These are phyloP conservation scores for Aspergillus asperescens DNA, from an alignment of 495 filamentous ascomycete genomes.

Conservation along the genomic window DNA sequence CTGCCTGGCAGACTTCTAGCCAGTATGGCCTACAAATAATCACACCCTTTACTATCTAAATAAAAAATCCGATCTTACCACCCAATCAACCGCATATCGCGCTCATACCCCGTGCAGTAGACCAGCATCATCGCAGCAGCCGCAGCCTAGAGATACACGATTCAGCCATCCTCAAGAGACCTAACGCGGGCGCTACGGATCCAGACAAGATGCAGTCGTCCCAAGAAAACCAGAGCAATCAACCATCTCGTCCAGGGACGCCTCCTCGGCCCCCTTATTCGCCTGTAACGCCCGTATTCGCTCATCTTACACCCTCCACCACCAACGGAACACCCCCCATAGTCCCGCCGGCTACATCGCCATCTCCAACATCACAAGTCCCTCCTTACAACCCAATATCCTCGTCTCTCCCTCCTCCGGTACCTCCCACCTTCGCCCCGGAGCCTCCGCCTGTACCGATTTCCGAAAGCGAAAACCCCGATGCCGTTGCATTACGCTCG, in stretches of 20 bases:
- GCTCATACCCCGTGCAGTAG: background rate
- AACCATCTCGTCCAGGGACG: conserved; percentile 31
- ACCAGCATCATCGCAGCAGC: background rate
- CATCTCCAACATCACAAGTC: conserved; percentile 26
- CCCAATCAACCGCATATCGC: too few relatives aligned
- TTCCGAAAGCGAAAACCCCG: conserved; percentile 70
- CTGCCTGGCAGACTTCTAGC: too few relatives aligned
- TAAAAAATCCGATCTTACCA: background rate
- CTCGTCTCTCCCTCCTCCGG: conserved; percentile 3
- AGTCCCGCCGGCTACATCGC: conserved; percentile 32
- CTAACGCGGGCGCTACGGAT: background rate
- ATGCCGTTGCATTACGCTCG: conserved; percentile 74
- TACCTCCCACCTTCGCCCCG: conserved; percentile 28
- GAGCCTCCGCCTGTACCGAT: conserved; percentile 60
- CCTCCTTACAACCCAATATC: conserved; percentile 1
- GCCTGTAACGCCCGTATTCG: conserved; percentile 43
- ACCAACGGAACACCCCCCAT: conserved; percentile 29
- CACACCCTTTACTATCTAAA: background rate
- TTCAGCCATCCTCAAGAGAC: background rate
- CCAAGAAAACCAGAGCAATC: conserved; percentile 9
- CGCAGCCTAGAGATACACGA: background rate
- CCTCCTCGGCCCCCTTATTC: conserved; percentile 46
- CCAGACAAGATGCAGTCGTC: conserved; percentile 8
- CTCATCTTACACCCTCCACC: conserved; percentile 30
- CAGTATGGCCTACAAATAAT: background rate